Conservation (phyloP, 345 rosid species). For the Rhodamnia rubescens region DNA sequence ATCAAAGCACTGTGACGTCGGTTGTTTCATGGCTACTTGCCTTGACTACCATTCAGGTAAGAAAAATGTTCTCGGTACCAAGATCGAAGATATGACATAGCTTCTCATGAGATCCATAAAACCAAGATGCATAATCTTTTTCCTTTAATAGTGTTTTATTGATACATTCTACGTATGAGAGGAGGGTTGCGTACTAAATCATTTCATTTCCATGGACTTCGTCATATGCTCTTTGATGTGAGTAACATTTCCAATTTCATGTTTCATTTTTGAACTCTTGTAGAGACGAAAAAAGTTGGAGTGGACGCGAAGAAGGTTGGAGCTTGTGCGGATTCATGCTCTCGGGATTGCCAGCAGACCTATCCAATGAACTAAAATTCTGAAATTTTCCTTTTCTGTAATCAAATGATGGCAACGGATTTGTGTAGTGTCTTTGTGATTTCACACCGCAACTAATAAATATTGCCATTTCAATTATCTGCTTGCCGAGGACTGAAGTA, state of each 20-base stretch:
- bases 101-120: background rate
- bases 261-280: no score
- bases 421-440: no score
- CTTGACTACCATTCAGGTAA: background rate
- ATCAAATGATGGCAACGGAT: no score
- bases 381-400: no score
- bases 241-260: no score
- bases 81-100: background rate
- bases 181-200: background rate
- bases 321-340: background rate
- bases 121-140: background rate
- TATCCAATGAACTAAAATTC: background rate
- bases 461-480: background rate
- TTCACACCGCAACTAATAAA: background rate
- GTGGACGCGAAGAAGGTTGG: no score
- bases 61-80: no score
- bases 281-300: no score
- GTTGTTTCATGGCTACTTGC: background rate
- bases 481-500: no score
- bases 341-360: background rate
- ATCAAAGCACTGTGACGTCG: background rate
- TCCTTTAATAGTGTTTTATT: no score
- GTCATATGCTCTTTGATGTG: background rate
- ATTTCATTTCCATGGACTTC: background rate
- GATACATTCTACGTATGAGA: background rate